phyloP scores from a whole-genome alignment of 1,284 basidiomycete genomes.

The Tilletia indica region DNA sequence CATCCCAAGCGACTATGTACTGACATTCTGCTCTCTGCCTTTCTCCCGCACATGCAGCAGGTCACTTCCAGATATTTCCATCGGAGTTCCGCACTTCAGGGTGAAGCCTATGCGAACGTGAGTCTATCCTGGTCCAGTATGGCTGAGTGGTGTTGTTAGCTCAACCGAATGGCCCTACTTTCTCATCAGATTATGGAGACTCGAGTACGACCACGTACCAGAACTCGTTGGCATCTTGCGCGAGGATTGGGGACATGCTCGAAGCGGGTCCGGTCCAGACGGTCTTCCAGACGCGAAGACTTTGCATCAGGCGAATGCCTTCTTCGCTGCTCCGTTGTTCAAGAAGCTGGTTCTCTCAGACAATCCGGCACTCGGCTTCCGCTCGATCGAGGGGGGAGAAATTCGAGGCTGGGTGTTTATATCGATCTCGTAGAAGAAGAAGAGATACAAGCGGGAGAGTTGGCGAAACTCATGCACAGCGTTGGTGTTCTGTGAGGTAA shows the following conservation, averaged over 20 bases:
- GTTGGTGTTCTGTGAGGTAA: too few relatives aligned
- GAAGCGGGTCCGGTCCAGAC: not conserved
- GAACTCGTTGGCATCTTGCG: not conserved
- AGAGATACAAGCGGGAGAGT: conserved; percentile 5
- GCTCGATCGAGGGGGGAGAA: not conserved
- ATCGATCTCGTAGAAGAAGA: not conserved
- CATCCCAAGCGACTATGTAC: not conserved
- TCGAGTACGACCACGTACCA: not conserved
- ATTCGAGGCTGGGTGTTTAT: not conserved
- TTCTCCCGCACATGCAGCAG: conserved; percentile 81
- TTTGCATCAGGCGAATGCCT: too few relatives aligned
- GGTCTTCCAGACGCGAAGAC: not conserved
- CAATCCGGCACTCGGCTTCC: not conserved
- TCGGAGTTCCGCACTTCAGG: conserved; percentile 87
- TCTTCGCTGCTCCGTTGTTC: not conserved
- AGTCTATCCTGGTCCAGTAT: not conserved
- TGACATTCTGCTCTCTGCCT: conserved; percentile 62
- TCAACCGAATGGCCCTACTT: not conserved
- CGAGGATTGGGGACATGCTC: not conserved
- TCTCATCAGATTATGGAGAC: conserved; percentile 68
- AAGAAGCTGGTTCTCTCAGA: conserved; percentile 9
- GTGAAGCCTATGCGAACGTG: conserved; percentile 70
- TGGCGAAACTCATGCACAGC: conserved; percentile 9
- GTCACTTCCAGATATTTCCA: conserved; percentile 76
- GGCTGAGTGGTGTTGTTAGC: not conserved